phyloP scores from a whole-genome alignment of 192 early-diverging fungal genomes.

The Coemansia aciculifera region DNA sequence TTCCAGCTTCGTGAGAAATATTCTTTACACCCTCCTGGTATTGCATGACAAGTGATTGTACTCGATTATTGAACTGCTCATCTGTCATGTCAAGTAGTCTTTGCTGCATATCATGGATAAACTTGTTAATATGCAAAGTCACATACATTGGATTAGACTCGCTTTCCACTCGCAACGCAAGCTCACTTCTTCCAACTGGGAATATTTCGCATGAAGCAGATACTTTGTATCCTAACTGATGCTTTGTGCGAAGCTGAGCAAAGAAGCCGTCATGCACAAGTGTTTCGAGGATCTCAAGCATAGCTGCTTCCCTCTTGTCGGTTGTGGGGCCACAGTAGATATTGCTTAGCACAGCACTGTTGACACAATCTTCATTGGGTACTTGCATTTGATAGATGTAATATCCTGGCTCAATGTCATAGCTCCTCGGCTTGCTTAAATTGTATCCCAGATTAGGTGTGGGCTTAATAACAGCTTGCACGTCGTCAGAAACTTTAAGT shows the following conservation, averaged over 20 bases:
- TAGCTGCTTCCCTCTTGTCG: background rate
- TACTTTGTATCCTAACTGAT: conserved; percentile 68
- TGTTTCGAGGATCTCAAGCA: conserved; percentile 65
- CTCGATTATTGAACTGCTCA: conserved; percentile 61
- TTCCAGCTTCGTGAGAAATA: too few relatives aligned
- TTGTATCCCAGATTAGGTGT: conserved; percentile 60
- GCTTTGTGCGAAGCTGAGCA: conserved; percentile 86
- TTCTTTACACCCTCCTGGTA: conserved; percentile 46
- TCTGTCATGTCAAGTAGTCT: conserved; percentile 3
- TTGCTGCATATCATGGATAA: conserved; percentile 60
- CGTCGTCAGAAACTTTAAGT: background rate
- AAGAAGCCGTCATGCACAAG: conserved; percentile 80
- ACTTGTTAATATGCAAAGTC: conserved; percentile 75
- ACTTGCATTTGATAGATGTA: background rate
- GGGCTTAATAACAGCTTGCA: conserved; percentile 13
- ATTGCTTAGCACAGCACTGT: background rate
- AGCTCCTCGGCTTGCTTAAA: conserved; percentile 86
- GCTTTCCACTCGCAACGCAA: conserved; percentile 55
- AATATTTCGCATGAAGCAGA: background rate
- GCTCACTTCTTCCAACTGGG: background rate
- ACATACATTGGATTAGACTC: conserved; percentile 77
- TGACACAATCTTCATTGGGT: background rate
- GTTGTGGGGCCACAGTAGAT: background rate
- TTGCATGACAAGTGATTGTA: conserved; percentile 57
- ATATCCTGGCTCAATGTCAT: conserved; percentile 76